Evolutionary conservation across 495 filamentous ascomycete genomes (phyloP), one percentile per base, ranked within the genome.

Genomic region (Jackrogersella minutella): DNA sequence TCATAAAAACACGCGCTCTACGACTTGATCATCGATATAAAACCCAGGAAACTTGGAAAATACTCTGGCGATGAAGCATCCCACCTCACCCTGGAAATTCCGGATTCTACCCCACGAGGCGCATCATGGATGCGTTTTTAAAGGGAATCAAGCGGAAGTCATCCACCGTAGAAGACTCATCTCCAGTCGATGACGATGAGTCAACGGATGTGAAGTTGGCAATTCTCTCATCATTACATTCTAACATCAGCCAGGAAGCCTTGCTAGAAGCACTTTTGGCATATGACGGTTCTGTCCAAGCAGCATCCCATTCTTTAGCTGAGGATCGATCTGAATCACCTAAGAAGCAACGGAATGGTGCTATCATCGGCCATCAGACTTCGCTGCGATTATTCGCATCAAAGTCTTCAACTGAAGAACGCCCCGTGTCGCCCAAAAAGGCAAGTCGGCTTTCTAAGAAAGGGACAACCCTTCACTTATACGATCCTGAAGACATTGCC

Each of bases 151-250:
- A 82, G 62, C 73, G 80, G 36, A 82, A 82, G 34, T 61, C 68
- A 10, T 74, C 70, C 52, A 61, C 68, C 19, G 6, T 51, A 16
- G 69, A 65, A 31, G 64, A 54, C 2, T 43, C 37, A n/a, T 39
- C 54, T 44, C 1, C n/a, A 17, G 58, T 62, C 44, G 72, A 77
- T 14, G 71, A 64, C 26, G 76, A 92, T 13, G 90, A 93, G 16
- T 89, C 91, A 3, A 98, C 94, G 0, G 94, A 98, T 69, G 77
- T 95, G 64, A 97, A 97, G 71, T 77, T 98, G 2, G 93, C 93
- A 1, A 83, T 93, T 1, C 82, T 98, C 5, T 81, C 88, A 1
- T 97, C 95, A 0, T 83, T 97, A 1, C 83, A 91, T 66, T 86
- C 91, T 0, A 59, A 78, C 3, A 58, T 87, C 2, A 81, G 87